Conservation (phyloP, 2,329 filamentous ascomycete genomes). For the Sporothrix protearum region DNA sequence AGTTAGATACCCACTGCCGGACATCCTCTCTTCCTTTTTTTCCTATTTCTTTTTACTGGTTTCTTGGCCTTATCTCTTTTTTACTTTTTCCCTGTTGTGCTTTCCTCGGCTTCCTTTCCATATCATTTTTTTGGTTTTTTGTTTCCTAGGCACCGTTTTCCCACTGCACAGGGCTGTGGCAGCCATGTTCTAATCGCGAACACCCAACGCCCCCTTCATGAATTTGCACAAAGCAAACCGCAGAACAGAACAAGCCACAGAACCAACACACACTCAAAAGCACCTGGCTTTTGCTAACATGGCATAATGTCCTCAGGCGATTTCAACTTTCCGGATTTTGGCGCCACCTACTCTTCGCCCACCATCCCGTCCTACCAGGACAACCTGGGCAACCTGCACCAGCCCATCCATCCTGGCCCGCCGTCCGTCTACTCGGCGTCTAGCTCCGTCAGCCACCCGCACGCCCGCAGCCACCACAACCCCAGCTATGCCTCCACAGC, state of each 20-base stretch:
- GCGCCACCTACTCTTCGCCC: constrained; percentile 49
- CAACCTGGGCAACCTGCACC: constrained; percentile 40
- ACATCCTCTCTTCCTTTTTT: not conserved
- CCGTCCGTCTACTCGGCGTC: constrained; percentile 43
- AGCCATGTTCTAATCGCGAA: constrained; percentile 23
- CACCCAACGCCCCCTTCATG: not conserved
- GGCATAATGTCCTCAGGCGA: constrained; percentile 53
- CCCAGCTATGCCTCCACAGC: constrained; percentile 32
- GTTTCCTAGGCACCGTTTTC: not conserved
- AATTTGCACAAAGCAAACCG: not conserved
- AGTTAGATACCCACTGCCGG: constrained; percentile 5
- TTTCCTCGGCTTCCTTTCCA: not conserved
- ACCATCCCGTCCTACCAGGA: constrained; percentile 47
- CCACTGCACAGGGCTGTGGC: constrained; percentile 23
- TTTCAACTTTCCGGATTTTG: constrained; percentile 55
- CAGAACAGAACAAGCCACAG: constrained; percentile 5
- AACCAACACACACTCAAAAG: not conserved
- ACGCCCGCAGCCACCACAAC: constrained; percentile 30
- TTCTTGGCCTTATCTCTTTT: not conserved
- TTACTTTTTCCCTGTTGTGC: not conserved
- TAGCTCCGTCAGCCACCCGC: constrained; percentile 33
- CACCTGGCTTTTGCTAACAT: constrained; percentile 39
- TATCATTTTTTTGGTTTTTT: not conserved
- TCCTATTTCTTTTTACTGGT: not conserved
- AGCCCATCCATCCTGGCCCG: constrained; percentile 53